Conservation (phyloP, 805 yeast species). For the Danielia oregonensis region DNA sequence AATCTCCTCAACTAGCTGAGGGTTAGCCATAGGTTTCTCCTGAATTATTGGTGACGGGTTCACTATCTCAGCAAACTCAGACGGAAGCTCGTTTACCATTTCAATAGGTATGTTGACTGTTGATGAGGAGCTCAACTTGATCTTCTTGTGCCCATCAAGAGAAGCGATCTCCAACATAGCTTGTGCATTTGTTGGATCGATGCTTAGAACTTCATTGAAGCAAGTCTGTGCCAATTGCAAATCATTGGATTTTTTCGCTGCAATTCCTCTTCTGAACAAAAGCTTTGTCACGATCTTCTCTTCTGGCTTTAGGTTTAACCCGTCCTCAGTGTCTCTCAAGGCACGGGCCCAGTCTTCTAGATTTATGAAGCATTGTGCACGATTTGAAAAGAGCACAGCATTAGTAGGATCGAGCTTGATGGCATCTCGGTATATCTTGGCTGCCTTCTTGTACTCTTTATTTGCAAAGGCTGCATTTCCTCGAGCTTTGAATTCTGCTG, state of each 20-base stretch:
- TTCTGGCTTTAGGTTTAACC: constrained; percentile 34
- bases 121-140: neutral
- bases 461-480: constrained; percentile 55
- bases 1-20: constrained; percentile 3
- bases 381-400: constrained; percentile 60
- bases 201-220: constrained; percentile 32
- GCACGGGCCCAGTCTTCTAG: constrained; percentile 48
- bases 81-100: constrained; percentile 45
- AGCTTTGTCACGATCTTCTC: constrained; percentile 42
- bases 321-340: constrained; percentile 46
- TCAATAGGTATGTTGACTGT: constrained; percentile 28
- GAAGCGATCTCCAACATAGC: constrained; percentile 16
- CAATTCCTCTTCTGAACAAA: constrained; percentile 47
- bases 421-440: constrained; percentile 53
- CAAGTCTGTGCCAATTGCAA: constrained; percentile 22
- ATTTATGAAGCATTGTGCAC: constrained; percentile 63
- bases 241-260: constrained; percentile 27
- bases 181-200: constrained; percentile 40
- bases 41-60: neutral
- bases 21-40: neutral
- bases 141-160: neutral
- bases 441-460: constrained; percentile 48
- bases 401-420: constrained; percentile 44
- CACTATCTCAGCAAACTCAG: constrained; percentile 7
- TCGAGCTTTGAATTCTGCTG: constrained; percentile 31